A percentile compares a stretch with the other conserved stretches of the same genome.
These are phyloP conservation scores for Kodamaea sp. DNA, from an alignment of 1,139 yeast species.

Conservation along the genomic window DNA sequence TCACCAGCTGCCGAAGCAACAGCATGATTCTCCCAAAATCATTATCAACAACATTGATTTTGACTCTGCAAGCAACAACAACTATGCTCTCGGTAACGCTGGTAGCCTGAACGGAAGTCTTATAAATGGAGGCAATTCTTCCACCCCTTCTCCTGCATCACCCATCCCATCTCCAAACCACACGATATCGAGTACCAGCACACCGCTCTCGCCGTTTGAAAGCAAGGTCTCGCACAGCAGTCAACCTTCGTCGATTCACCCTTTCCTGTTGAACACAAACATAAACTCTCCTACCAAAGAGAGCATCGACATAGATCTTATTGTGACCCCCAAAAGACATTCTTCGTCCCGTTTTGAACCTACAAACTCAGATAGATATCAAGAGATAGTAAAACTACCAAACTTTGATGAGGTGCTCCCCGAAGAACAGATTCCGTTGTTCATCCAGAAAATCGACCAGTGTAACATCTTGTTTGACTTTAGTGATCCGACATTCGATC, in stretches of 20 bases:
- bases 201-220: slow-evolving; percentile 17
- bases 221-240: slow-evolving; percentile 23
- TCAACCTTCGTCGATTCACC: slow-evolving; percentile 31
- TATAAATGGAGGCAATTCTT: slow-evolving; percentile 17
- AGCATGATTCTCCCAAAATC: slow-evolving; percentile 30
- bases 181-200: slow-evolving; percentile 6
- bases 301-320: slow-evolving; percentile 46
- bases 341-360: slow-evolving; percentile 92
- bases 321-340: slow-evolving; percentile 81
- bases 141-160: slow-evolving; percentile 37
- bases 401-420: slow-evolving; percentile 88
- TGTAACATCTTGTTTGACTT: slow-evolving; percentile 94
- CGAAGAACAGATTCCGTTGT: slow-evolving; percentile 78
- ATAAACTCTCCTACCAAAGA: slow-evolving; percentile 46
- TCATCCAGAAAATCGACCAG: slow-evolving; percentile 87
- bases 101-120: slow-evolving; percentile 19
- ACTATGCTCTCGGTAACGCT: slow-evolving; percentile 16
- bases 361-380: slow-evolving; percentile 58
- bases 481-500: slow-evolving; percentile 87
- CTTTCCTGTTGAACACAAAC: slow-evolving; percentile 40
- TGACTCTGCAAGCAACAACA: slow-evolving; percentile 19
- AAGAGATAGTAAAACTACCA: slow-evolving; percentile 79
- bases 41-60: slow-evolving; percentile 23
- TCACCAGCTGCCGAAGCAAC: slow-evolving; percentile 15
- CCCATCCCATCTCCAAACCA: slow-evolving; percentile 20